Percentiles rank a stretch among this genome's conserved stretches.
Evolutionary conservation across 345 rosid genomes (phyloP).

Genomic region (Anastatica hierochuntica): DNA sequence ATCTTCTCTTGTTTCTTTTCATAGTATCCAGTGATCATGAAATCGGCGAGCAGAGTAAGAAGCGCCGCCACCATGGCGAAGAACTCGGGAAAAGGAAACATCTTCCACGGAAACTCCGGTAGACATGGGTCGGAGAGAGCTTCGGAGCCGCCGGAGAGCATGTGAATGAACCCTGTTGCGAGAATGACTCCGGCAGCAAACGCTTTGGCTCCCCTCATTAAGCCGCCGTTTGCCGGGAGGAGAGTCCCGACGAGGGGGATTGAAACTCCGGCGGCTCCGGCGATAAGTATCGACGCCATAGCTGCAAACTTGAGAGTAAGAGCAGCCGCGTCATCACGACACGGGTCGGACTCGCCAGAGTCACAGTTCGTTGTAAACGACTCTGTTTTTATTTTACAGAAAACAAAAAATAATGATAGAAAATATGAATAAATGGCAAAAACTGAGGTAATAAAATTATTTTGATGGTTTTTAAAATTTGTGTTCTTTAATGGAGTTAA

Average conservation of each 20-base stretch:
- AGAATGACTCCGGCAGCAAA: conserved; percentile 92
- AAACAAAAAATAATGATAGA: too few species aligned
- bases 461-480: too few species aligned
- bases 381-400: conserved; percentile 12
- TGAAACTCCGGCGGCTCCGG: conserved; percentile 56
- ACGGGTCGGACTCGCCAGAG: conserved; percentile 35
- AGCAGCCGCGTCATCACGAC: conserved; percentile 58
- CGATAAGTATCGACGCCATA: conserved; percentile 57
- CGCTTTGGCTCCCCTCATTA: conserved; percentile 74
- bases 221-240: conserved; percentile 53
- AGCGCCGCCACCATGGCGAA: conserved; percentile 79
- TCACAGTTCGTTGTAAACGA: conserved; percentile 34
- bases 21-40: conserved; percentile 77
- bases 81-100: conserved; percentile 78
- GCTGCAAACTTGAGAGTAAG: conserved; percentile 53
- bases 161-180: conserved; percentile 93
- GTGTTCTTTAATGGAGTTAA: too few species aligned
- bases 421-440: background rate
- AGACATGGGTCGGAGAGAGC: conserved; percentile 61
- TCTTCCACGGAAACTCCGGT: conserved; percentile 63
- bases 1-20: conserved; percentile 60
- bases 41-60: conserved; percentile 68
- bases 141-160: conserved; percentile 55
- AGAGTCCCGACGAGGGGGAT: conserved; percentile 65
- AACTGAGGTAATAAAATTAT: too few species aligned